A percentile compares a stretch with the other conserved stretches of the same genome.
Evolutionary conservation across 495 filamentous ascomycete species (phyloP).

Genomic region (Aspergillus homomorphus): DNA sequence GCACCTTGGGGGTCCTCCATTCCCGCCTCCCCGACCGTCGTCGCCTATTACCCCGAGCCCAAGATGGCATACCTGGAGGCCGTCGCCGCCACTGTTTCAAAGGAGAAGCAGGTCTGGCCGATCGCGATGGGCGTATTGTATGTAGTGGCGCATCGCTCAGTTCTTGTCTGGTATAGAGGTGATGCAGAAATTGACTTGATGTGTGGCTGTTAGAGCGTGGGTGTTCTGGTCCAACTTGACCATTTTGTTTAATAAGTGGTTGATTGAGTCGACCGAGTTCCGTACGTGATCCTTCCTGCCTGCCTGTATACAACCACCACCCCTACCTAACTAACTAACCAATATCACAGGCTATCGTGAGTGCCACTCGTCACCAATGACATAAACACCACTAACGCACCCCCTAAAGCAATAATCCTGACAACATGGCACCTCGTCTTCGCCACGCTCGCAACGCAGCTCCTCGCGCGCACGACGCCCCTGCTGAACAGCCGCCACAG

Average conservation of each 20-base stretch:
- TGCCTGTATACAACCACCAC: not conserved
- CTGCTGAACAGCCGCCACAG: constrained; percentile 66
- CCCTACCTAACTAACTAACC: not conserved
- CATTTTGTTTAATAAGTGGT: constrained; percentile 24
- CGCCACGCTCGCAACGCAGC: constrained; percentile 68
- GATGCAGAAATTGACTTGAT: no score
- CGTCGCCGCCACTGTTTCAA: not conserved
- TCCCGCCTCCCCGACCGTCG: not conserved
- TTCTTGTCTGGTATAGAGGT: no score
- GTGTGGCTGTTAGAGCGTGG: constrained; percentile 13
- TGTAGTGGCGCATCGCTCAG: not conserved
- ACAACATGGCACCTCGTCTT: constrained; percentile 78
- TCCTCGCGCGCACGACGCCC: constrained; percentile 64
- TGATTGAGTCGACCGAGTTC: constrained; percentile 19
- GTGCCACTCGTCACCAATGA: not conserved
- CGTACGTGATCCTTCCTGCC: constrained; percentile 9
- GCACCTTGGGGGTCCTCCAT: no score
- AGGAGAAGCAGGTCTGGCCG: not conserved
- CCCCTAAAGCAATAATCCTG: constrained; percentile 52
- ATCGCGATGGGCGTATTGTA: not conserved
- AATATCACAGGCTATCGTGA: constrained; percentile 17
- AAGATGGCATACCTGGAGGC: not conserved
- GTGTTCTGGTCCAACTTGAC: constrained; percentile 24
- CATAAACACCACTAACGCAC: not conserved
- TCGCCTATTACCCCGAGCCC: not conserved